Percentiles rank a stretch among this genome's conserved stretches.
These are phyloP conservation scores for Claviceps maximensis DNA, from an alignment of 2,329 filamentous ascomycete genomes.

Conservation along the genomic window DNA sequence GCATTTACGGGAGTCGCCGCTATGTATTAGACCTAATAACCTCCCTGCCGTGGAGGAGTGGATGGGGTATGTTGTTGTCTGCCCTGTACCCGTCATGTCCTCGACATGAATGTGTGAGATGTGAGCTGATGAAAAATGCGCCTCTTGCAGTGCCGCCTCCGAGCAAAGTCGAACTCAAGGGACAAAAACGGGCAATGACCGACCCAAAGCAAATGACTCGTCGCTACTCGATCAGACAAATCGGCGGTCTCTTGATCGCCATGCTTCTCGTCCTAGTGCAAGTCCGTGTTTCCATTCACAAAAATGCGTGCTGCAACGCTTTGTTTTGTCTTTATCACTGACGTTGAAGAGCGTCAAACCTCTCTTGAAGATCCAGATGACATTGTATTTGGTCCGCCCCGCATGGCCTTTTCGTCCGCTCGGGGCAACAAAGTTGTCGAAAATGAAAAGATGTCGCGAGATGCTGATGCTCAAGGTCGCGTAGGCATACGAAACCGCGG, in stretches of 20 bases:
- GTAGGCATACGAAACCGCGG: constrained; percentile 42
- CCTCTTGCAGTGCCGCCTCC: constrained; percentile 25
- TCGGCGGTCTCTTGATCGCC: constrained; percentile 39
- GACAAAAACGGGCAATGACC: constrained; percentile 28
- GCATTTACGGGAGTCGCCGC: constrained; percentile 64
- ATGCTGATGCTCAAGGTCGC: constrained; percentile 40
- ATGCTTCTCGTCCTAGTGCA: constrained; percentile 40
- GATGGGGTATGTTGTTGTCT: constrained; percentile 62
- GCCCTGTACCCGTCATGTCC: not conserved
- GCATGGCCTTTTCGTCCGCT: constrained; percentile 68
- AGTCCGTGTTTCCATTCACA: constrained; percentile 31
- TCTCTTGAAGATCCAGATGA: constrained; percentile 52
- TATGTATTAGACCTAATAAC: constrained; percentile 66
- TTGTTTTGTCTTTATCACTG: not conserved
- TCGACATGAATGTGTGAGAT: not conserved
- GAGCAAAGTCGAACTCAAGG: constrained; percentile 32
- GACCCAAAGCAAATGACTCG: constrained; percentile 30
- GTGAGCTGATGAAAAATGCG: not conserved
- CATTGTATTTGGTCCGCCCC: constrained; percentile 73
- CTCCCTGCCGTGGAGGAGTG: constrained; percentile 83
- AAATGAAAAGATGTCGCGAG: constrained; percentile 39
- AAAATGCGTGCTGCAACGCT: not conserved
- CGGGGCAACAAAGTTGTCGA: constrained; percentile 42
- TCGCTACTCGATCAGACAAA: constrained; percentile 34
- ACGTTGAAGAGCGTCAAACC: not conserved